Conservation (phyloP, 2,329 filamentous ascomycete species). For the Penicillium decumbens region DNA sequence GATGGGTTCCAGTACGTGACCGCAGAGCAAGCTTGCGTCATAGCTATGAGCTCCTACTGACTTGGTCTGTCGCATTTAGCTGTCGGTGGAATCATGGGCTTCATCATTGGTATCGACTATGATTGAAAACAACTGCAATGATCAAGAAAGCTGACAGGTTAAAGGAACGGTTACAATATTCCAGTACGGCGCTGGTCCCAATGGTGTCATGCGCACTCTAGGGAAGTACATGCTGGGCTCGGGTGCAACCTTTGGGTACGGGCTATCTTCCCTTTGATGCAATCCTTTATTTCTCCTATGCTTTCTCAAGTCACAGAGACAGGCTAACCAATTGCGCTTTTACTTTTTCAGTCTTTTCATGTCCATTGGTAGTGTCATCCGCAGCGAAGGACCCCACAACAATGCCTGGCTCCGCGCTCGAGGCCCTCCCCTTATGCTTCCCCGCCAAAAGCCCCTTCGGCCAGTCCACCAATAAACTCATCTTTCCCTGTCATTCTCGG, state of each 20-base stretch:
- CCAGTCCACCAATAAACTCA: constrained; percentile 29
- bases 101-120: constrained; percentile 75
- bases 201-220: constrained; percentile 87
- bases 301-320: not conserved
- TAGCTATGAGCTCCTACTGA: constrained; percentile 12
- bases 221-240: constrained; percentile 97
- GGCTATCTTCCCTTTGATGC: not conserved
- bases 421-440: constrained; percentile 67
- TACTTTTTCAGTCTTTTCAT: constrained; percentile 72
- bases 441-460: constrained; percentile 39
- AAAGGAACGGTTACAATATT: constrained; percentile 89
- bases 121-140: not conserved
- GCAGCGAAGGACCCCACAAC: constrained; percentile 78
- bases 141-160: constrained; percentile 1
- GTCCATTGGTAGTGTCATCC: constrained; percentile 95
- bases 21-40: constrained; percentile 3
- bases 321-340: not conserved
- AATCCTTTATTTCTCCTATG: not conserved
- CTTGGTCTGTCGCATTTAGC: constrained; percentile 50
- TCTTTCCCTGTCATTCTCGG: constrained; percentile 2
- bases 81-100: constrained; percentile 93
- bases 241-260: constrained; percentile 90
- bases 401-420: constrained; percentile 70
- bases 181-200: constrained; percentile 85
- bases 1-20: constrained; percentile 90